A percentile compares a stretch with the other conserved stretches of the same genome.
phyloP scores from a whole-genome alignment of 345 rosid species.

The Rhodamnia rubescens region DNA sequence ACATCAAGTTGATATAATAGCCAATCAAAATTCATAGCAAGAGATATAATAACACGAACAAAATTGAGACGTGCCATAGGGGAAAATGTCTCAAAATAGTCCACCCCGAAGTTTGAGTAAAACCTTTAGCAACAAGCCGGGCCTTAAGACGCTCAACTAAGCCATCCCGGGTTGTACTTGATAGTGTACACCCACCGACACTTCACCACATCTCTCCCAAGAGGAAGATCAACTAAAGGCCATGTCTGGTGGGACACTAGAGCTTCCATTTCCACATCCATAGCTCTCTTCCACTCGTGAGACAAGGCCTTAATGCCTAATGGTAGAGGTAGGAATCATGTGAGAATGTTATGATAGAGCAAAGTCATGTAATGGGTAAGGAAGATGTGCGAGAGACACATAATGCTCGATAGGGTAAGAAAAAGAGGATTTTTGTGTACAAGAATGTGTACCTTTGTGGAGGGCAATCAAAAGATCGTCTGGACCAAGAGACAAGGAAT shows the following conservation, averaged over 20 bases:
- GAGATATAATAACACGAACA: neutral
- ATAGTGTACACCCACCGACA: neutral
- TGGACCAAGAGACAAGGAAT: neutral
- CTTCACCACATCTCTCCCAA: neutral
- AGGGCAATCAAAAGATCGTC: no score
- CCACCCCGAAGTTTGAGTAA: neutral
- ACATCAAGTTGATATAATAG: neutral
- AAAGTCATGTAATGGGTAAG: neutral
- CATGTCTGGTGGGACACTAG: rapidly evolving
- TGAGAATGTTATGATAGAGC: neutral
- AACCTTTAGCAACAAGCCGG: no score
- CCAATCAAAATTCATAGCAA: neutral
- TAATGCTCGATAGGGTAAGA: neutral
- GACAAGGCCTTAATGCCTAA: neutral
- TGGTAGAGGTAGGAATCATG: neutral
- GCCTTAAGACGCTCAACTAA: neutral
- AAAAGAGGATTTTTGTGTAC: no score
- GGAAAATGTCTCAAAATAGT: neutral
- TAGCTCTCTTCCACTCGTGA: neutral
- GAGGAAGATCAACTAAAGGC: neutral
- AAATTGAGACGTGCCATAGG: neutral
- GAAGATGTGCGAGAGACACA: neutral
- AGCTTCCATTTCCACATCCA: neutral
- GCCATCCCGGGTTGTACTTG: neutral
- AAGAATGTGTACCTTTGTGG: no score